Base-by-base conservation (phyloP, 2,329 filamentous ascomycete species). In the Epichloe glyceriae region DNA sequence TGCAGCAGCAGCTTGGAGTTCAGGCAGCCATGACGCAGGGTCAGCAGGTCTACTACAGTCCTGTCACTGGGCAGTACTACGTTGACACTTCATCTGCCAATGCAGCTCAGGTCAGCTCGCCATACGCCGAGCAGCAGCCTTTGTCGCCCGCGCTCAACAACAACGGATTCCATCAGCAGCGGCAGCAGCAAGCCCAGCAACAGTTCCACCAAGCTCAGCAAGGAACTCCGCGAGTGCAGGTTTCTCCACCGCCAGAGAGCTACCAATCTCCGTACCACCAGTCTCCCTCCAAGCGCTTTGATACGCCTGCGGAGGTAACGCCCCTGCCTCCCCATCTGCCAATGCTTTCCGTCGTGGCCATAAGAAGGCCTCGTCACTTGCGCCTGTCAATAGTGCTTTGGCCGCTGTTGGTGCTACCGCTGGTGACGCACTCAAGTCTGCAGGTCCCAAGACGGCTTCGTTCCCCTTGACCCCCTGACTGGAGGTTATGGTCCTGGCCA, bases 301-400 rank as follows among this genome's bases (percentile, higher is more conserved):
- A 83, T 47, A 85, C 87, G 17, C 86, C 85, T 5, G 78, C 79
- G 14, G 81, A 86, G 58, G 72, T 75, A 14, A 67, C 70, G 2
- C 88, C 89, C 40, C 79, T 95, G 49, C 89, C 89, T 49, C 88
- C 88, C 88, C 88, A 53, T 94, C 89, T 50, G 87, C 86, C 57
- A 93, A 90, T 61, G 88, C 89, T 43, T 95, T 95, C 76, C 90
- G 90, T 55, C 88, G 89, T 52, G 86, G 88, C 51, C 91, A 97
- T 70, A 93, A 94, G 76, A 96, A 96, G 78, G 80, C 81, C 11
- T 80, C 82, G 20, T 95, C 91, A 5, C 75, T 90, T 30, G 79
- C 83, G 48, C 76, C 76, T 47, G 78, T 78, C 55, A 80, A 79
- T 58, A 66, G 62, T 40, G 67, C 68, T 34, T 64, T 78, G 34